phyloP scores from a whole-genome alignment of 1,284 basidiomycete genomes.

The Leccinum fallax region DNA sequence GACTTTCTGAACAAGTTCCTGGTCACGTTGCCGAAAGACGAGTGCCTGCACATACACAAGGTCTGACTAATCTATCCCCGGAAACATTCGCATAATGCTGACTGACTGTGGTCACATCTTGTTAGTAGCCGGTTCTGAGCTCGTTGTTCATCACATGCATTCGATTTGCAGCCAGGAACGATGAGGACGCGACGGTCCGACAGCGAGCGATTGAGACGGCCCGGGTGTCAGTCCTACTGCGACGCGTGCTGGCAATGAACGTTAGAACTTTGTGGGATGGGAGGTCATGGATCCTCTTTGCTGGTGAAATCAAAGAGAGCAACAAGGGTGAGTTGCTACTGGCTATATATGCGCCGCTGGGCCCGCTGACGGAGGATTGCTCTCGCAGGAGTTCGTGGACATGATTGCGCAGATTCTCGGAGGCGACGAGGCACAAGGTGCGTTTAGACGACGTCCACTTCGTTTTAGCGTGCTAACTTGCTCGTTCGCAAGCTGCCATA shows the following conservation, averaged over 20 bases:
- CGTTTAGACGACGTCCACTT: conserved; percentile 10
- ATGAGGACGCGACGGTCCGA: conserved; percentile 41
- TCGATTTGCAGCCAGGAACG: conserved; percentile 24
- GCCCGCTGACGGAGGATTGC: neutral
- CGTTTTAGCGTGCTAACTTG: conserved; percentile 1
- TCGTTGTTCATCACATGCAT: conserved; percentile 50
- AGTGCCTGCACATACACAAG: conserved; percentile 45
- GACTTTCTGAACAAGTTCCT: conserved; percentile 43
- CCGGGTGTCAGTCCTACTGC: conserved; percentile 43
- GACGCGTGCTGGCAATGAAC: conserved; percentile 42
- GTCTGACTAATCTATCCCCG: conserved; percentile 31
- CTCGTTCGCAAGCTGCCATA: conserved; percentile 40
- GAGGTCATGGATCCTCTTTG: conserved; percentile 68
- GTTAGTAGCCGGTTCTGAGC: conserved; percentile 55
- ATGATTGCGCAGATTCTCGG: conserved; percentile 48
- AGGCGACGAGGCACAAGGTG: conserved; percentile 49
- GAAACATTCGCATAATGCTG: conserved; percentile 1
- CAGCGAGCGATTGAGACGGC: conserved; percentile 46
- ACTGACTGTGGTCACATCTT: neutral
- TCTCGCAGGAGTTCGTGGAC: conserved; percentile 47
- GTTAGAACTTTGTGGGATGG: conserved; percentile 62
- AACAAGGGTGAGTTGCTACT: conserved; percentile 45
- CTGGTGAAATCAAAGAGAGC: conserved; percentile 57
- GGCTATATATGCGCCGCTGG: neutral
- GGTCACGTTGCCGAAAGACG: conserved; percentile 40